These are phyloP conservation scores for Singerocomus inundabilis DNA, from an alignment of 1,284 basidiomycete genomes.

Conservation along the genomic window DNA sequence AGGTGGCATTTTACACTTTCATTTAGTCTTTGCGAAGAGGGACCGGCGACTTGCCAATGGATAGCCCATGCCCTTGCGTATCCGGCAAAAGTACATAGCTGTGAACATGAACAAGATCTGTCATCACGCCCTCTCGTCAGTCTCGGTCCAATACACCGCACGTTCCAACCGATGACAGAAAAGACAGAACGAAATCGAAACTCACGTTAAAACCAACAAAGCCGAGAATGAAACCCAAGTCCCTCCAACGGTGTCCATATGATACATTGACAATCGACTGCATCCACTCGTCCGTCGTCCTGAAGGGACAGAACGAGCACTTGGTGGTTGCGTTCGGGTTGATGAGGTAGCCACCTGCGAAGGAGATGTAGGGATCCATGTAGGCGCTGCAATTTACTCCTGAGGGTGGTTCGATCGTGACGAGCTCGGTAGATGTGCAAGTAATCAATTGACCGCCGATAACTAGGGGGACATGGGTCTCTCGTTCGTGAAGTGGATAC, in stretches of 20 bases:
- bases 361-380: conserved; percentile 50
- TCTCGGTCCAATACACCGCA: not conserved
- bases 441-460: conserved; percentile 50
- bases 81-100: conserved; percentile 37
- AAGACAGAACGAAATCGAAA: not conserved
- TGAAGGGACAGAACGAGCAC: conserved; percentile 56
- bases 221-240: conserved; percentile 44
- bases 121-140: not conserved
- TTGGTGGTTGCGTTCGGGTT: conserved; percentile 52
- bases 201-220: conserved; percentile 47
- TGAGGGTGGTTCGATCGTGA: conserved; percentile 51
- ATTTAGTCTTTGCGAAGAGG: too few relatives aligned
- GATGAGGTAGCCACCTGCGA: conserved; percentile 62
- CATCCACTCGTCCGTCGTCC: conserved; percentile 45
- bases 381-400: conserved; percentile 62
- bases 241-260: conserved; percentile 47
- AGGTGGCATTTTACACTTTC: too few relatives aligned
- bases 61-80: conserved; percentile 16
- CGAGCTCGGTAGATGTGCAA: conserved; percentile 56
- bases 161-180: too few relatives aligned
- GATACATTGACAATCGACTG: conserved; percentile 43
- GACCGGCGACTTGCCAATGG: not conserved
- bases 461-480: conserved; percentile 22
- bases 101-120: conserved; percentile 32
- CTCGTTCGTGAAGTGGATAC: not conserved